Base-by-base conservation (phyloP, 2,329 filamentous ascomycete genomes). In the Apiospora saccharicola region DNA sequence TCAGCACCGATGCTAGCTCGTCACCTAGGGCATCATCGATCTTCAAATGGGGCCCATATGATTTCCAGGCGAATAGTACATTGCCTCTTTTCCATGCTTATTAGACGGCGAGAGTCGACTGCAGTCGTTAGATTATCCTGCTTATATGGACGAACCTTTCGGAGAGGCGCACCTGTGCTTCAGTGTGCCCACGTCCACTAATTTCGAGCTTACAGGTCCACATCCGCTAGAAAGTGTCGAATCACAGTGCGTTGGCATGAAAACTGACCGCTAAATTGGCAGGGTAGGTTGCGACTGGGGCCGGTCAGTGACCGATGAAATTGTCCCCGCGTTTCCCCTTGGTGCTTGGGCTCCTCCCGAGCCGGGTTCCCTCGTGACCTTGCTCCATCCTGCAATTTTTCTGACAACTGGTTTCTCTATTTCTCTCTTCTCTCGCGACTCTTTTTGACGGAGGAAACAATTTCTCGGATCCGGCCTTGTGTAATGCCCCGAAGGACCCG, bases 241-340 rank as follows among this genome's bases (percentile, higher is more conserved):
- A 64, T 64, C 57, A 64, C 57, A 41, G 57, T n/a, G 57, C 19
- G n/a, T 30, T 22, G 53, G 53, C 53, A 3, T 19, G 16, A 22
- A 19, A 34, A 37, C 53, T 61, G 53, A 61, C 53, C 53, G 53
- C 53, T 61, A 34, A 37, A 61, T 37, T 30, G 19, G 19, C 30
- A 34, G 53, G 16, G 14, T 37, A 61, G 26, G 16, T 61, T 30
- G 53, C 16, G 53, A 57, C 26, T 57, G 53, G 53, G 53, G 34
- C 57, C 57, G 34, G 19, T 41, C 34, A 64, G 8, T 41, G 57
- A 64, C 34, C 57, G 57, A 64, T 37, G 34, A 64, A 64, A 64
- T 41, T 64, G 57, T 64, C 57, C 57, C 57, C 57, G 57, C 57
- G 57, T 64, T 64, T 64, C 57, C 57, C 57, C 34, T 64, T 41